Conservation (phyloP, 208 protist species). For the Trypanosoma platydactyli region DNA sequence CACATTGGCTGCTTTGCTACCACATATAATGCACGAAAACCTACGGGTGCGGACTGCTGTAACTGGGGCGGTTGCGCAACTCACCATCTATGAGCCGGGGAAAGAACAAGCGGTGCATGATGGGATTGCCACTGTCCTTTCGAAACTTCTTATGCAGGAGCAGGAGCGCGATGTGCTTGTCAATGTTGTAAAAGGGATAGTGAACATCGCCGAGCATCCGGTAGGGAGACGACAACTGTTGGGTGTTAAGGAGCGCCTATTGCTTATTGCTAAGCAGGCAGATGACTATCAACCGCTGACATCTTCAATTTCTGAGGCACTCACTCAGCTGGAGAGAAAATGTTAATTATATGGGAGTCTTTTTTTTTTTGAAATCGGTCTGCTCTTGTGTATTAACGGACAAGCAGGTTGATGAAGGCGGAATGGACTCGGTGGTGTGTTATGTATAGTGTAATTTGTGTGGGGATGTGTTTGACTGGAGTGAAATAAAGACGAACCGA, state of each 20-base stretch:
- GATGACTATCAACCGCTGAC: constrained; percentile 35
- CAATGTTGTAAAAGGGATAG: constrained; percentile 59
- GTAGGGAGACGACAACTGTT: constrained; percentile 46
- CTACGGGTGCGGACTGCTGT: constrained; percentile 67
- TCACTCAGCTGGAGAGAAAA: constrained; percentile 27
- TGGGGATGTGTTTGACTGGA: neutral
- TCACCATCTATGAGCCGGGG: constrained; percentile 73
- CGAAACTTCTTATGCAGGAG: constrained; percentile 43
- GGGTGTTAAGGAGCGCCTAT: constrained; percentile 40
- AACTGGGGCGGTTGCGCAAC: constrained; percentile 62
- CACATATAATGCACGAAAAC: constrained; percentile 60
- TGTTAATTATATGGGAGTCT: constrained; percentile 14
- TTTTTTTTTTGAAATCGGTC: too few relatives aligned
- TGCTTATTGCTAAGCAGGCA: constrained; percentile 17
- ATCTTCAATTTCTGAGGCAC: constrained; percentile 25
- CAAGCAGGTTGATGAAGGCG: too few relatives aligned
- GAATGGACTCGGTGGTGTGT: neutral
- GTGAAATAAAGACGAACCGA: neutral
- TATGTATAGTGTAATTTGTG: constrained; percentile 3
- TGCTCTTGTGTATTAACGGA: too few relatives aligned
- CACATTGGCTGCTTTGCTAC: constrained; percentile 47
- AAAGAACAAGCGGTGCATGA: constrained; percentile 70
- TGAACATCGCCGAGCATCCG: constrained; percentile 71
- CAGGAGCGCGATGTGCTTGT: constrained; percentile 85
- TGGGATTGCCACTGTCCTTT: constrained; percentile 32